Evolutionary conservation across 768 basidiomycete species (phyloP).

Genomic region (Russula sp.): DNA sequence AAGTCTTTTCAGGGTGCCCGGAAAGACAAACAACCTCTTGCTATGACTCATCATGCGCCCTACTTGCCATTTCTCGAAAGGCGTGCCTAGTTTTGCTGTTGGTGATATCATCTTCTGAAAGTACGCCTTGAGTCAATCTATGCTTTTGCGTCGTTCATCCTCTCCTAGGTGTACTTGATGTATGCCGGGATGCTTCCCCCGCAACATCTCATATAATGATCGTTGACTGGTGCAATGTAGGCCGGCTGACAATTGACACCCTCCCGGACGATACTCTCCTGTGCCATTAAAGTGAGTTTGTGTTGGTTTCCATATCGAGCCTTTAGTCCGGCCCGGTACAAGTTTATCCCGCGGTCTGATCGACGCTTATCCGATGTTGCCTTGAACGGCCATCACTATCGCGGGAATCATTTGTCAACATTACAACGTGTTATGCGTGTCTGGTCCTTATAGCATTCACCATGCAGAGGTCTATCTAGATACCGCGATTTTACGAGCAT

Average conservation of each 20-base stretch:
- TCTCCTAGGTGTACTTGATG: slow-evolving; percentile 76
- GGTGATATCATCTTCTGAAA: slow-evolving; percentile 80
- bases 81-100: slow-evolving; percentile 64
- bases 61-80: not conserved
- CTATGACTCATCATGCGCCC: slow-evolving; percentile 44
- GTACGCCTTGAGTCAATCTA: slow-evolving; percentile 35
- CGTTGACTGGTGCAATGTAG: no score
- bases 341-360: not conserved
- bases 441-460: slow-evolving; percentile 53
- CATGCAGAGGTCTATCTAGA: slow-evolving; percentile 71
- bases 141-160: slow-evolving; percentile 19
- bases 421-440: slow-evolving; percentile 64
- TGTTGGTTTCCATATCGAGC: slow-evolving; percentile 13
- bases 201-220: no score
- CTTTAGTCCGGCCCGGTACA: slow-evolving; percentile 57
- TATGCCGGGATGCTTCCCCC: no score
- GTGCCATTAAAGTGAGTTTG: slow-evolving; percentile 63
- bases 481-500: slow-evolving; percentile 81
- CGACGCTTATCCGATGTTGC: slow-evolving; percentile 9
- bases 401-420: slow-evolving; percentile 76
- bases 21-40: slow-evolving; percentile 75
- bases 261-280: no score
- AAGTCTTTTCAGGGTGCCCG: slow-evolving; percentile 65
- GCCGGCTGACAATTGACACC: no score
- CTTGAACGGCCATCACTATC: slow-evolving; percentile 53